A percentile compares a stretch with the other conserved stretches of the same genome.
Evolutionary conservation across 140 eudicot species (phyloP).

Genomic region (Senecio squalidus): DNA sequence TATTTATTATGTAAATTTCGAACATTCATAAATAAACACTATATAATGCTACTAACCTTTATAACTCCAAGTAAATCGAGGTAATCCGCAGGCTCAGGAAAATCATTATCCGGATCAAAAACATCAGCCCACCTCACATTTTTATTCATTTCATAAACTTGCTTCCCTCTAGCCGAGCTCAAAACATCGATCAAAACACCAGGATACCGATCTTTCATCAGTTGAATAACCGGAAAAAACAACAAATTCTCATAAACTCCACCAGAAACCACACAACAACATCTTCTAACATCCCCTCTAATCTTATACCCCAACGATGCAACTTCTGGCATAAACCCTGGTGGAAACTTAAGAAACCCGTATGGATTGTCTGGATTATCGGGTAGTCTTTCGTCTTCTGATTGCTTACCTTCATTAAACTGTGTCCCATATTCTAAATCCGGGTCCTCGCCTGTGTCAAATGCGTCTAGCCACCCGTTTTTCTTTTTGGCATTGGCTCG

Average conservation of each 20-base stretch:
- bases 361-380: constrained; percentile 74
- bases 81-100: constrained; percentile 75
- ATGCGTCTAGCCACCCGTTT: constrained; percentile 86
- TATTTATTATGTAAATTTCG: too few species aligned
- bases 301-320: constrained; percentile 70
- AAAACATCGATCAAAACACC: constrained; percentile 82
- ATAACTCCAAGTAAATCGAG: constrained; percentile 69
- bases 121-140: constrained; percentile 94
- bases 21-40: too few species aligned
- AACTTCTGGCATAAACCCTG: constrained; percentile 65
- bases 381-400: constrained; percentile 82
- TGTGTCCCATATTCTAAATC: constrained; percentile 64
- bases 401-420: constrained; percentile 72
- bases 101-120: constrained; percentile 65
- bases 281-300: constrained; percentile 87
- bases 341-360: constrained; percentile 87
- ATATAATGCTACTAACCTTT: constrained; percentile 74
- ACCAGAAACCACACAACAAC: constrained; percentile 72
- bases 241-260: constrained; percentile 90
- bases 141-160: constrained; percentile 74
- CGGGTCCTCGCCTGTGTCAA: constrained; percentile 81
- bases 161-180: constrained; percentile 76
- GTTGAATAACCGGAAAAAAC: constrained; percentile 80
- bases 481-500: constrained; percentile 59
- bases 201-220: constrained; percentile 81